These are phyloP conservation scores for Arachis monticola DNA, from an alignment of 331 rosid genomes.

Conservation along the genomic window DNA sequence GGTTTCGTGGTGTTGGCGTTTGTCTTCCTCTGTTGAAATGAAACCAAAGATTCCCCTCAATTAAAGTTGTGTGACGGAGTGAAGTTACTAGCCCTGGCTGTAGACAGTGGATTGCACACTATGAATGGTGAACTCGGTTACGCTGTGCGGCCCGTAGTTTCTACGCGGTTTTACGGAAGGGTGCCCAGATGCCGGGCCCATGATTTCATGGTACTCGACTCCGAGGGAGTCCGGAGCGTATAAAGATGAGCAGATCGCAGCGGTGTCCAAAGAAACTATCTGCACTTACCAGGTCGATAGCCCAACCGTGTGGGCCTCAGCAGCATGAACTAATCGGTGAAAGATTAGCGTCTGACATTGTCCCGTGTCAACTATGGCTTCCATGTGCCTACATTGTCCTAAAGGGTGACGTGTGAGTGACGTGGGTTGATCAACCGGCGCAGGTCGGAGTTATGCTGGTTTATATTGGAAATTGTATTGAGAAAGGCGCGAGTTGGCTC, in stretches of 20 bases:
- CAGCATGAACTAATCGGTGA: constrained; percentile 37
- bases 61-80: constrained; percentile 32
- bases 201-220: too few relatives aligned
- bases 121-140: too few relatives aligned
- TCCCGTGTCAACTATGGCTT: constrained; percentile 38
- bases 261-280: too few relatives aligned
- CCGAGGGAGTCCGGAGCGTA: too few relatives aligned
- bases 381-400: constrained; percentile 49
- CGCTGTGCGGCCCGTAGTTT: too few relatives aligned
- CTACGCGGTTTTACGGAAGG: constrained; percentile 24
- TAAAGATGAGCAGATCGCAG: too few relatives aligned
- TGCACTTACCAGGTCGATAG: too few relatives aligned
- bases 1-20: too few relatives aligned
- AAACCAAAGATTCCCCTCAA: constrained; percentile 44
- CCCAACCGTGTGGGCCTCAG: too few relatives aligned
- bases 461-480: constrained; percentile 41
- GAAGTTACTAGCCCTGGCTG: constrained; percentile 45
- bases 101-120: too few relatives aligned
- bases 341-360: constrained; percentile 45
- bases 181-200: too few relatives aligned
- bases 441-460: constrained; percentile 42
- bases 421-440: background rate
- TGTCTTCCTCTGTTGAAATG: constrained; percentile 48
- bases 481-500: constrained; percentile 46
- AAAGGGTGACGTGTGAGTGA: constrained; percentile 37